A percentile compares a stretch with the other conserved stretches of the same genome.
These are phyloP conservation scores for Amanita inopinata DNA, from an alignment of 768 basidiomycete genomes.

Conservation along the genomic window DNA sequence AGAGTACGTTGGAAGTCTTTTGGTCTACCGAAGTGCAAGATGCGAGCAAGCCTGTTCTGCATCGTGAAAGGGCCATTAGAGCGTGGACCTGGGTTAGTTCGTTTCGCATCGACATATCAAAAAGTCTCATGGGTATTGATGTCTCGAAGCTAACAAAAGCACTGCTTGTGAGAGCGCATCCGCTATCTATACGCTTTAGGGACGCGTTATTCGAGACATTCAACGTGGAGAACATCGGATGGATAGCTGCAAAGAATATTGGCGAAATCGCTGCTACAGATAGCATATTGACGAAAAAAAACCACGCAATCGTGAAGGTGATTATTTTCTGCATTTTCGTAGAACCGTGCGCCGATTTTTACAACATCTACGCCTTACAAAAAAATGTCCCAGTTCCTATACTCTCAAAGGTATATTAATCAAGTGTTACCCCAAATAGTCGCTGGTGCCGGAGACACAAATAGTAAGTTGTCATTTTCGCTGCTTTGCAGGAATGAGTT, in stretches of 20 bases:
- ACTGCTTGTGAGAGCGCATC: conserved; percentile 66
- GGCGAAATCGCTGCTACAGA: conserved; percentile 59
- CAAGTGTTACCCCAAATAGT: conserved; percentile 67
- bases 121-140: background rate
- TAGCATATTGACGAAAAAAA: conserved; percentile 59
- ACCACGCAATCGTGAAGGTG: conserved; percentile 74
- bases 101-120: background rate
- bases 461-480: conserved; percentile 29
- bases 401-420: conserved; percentile 69
- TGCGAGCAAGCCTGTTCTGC: conserved; percentile 17
- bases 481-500: background rate
- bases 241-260: conserved; percentile 68
- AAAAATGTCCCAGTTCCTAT: conserved; percentile 42
- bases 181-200: conserved; percentile 42
- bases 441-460: conserved; percentile 45
- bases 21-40: conserved; percentile 41
- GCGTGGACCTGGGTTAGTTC: conserved; percentile 67
- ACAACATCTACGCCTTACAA: background rate
- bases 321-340: conserved; percentile 11
- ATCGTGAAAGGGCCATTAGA: conserved; percentile 41
- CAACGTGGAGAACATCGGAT: conserved; percentile 50
- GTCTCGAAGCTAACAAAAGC: conserved; percentile 61
- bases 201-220: conserved; percentile 65
- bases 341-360: background rate
- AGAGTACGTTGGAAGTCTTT: conserved; percentile 31